Evolutionary conservation across 2,329 filamentous ascomycete species (phyloP).

Genomic region (Colletotrichum endophyticum): DNA sequence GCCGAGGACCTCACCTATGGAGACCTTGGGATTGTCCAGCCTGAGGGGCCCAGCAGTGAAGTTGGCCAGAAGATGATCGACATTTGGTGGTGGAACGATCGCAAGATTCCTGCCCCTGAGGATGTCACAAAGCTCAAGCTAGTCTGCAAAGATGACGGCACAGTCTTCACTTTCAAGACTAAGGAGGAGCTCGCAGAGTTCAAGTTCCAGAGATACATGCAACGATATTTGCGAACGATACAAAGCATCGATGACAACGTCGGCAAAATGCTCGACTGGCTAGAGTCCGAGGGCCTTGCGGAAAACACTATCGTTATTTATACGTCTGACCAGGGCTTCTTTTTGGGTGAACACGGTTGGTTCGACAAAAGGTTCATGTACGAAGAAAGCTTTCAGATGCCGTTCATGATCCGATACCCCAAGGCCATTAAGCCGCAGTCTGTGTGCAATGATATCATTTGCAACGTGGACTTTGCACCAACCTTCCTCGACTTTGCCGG

Average conservation of each 20-base stretch:
- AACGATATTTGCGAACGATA: constrained; percentile 57
- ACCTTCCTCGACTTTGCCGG: constrained; percentile 52
- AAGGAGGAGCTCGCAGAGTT: constrained; percentile 50
- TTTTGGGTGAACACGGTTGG: constrained; percentile 62
- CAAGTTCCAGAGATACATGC: constrained; percentile 63
- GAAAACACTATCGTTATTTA: constrained; percentile 57
- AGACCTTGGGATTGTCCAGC: constrained; percentile 51
- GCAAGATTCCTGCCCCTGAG: constrained; percentile 26
- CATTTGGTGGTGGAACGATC: constrained; percentile 36
- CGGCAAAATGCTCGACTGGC: constrained; percentile 50
- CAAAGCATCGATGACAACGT: constrained; percentile 58
- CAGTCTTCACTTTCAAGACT: constrained; percentile 48
- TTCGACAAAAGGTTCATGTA: constrained; percentile 66
- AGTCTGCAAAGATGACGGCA: constrained; percentile 49
- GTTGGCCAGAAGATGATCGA: background rate
- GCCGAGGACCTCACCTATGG: constrained; percentile 56
- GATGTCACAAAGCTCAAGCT: constrained; percentile 31
- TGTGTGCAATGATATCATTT: constrained; percentile 52
- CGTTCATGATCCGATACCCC: constrained; percentile 54
- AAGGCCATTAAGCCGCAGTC: constrained; percentile 39
- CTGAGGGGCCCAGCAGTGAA: constrained; percentile 44
- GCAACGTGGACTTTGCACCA: constrained; percentile 59
- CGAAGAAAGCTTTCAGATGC: constrained; percentile 63
- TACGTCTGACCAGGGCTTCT: constrained; percentile 60
- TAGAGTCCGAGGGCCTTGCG: constrained; percentile 44